A percentile compares a stretch with the other conserved stretches of the same genome.
Conservation (phyloP, 352 stramenopile genomes). For the Elongisporangium undulatum region DNA sequence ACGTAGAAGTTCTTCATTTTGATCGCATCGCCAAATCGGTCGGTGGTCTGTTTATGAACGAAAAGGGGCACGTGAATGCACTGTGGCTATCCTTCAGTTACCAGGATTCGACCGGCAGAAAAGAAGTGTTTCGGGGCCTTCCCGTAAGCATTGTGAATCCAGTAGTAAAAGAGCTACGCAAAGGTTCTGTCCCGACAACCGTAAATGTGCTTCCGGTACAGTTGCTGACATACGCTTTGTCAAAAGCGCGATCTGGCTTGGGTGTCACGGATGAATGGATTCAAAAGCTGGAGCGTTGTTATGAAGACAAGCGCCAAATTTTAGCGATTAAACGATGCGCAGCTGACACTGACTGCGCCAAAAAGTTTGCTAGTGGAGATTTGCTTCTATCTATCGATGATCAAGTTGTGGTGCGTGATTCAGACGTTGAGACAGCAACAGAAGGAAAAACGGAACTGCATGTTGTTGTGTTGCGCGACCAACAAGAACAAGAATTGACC, state of each 20-base stretch:
- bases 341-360: slow-evolving; percentile 56
- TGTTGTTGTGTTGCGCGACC: slow-evolving; percentile 71
- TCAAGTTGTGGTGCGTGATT: slow-evolving; percentile 68
- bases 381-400: slow-evolving; percentile 83
- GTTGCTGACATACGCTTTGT: slow-evolving; percentile 81
- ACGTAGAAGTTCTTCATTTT: slow-evolving; percentile 86
- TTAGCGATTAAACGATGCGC: slow-evolving; percentile 78
- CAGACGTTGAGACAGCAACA: slow-evolving; percentile 66
- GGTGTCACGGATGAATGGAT: slow-evolving; percentile 85
- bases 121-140: slow-evolving; percentile 84
- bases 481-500: slow-evolving; percentile 56
- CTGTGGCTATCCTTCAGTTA: slow-evolving; percentile 88
- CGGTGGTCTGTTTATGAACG: slow-evolving; percentile 82
- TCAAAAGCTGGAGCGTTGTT: slow-evolving; percentile 66
- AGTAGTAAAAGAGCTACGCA: slow-evolving; percentile 51
- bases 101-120: slow-evolving; percentile 65
- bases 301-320: slow-evolving; percentile 86
- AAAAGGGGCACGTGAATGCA: slow-evolving; percentile 59
- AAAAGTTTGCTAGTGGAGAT: slow-evolving; percentile 76
- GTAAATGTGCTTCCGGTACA: slow-evolving; percentile 72
- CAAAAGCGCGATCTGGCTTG: slow-evolving; percentile 81
- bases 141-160: slow-evolving; percentile 62
- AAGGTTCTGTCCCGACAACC: slow-evolving; percentile 30
- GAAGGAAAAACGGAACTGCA: slow-evolving; percentile 46
- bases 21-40: slow-evolving; percentile 86